Percentiles rank a stretch among this genome's conserved stretches.
phyloP scores from a whole-genome alignment of 192 early-diverging fungal species.

The Backusella westeae region DNA sequence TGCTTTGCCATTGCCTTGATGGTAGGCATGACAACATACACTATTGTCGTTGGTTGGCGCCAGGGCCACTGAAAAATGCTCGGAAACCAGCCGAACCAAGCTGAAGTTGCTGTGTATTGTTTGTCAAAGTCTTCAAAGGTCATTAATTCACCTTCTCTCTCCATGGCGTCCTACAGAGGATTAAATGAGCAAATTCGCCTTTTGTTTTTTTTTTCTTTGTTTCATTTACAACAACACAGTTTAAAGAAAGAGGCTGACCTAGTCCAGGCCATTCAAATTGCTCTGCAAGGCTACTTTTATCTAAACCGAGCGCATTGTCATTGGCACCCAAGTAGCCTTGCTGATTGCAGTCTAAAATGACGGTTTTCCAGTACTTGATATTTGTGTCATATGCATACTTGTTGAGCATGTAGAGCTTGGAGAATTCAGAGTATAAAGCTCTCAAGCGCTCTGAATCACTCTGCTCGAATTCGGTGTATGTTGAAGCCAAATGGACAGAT shows the following conservation, averaged over 20 bases:
- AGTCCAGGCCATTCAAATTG: conserved; percentile 10
- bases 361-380: conserved; percentile 38
- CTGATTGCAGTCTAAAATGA: conserved; percentile 36
- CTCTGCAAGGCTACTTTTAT: neutral
- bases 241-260: conserved; percentile 18
- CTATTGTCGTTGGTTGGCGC: neutral
- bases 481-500: neutral
- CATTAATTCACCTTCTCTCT: conserved; percentile 14
- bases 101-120: neutral
- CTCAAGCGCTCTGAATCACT: conserved; percentile 21
- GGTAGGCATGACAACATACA: conserved; percentile 19
- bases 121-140: conserved; percentile 8
- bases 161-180: neutral
- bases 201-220: neutral
- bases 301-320: conserved; percentile 1
- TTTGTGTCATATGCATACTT: conserved; percentile 43
- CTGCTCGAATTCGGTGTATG: conserved; percentile 17
- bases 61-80: neutral
- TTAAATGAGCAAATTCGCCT: too few relatives aligned
- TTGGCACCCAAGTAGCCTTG: conserved; percentile 26
- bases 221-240: conserved; percentile 14
- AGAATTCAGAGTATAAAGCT: conserved; percentile 44
- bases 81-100: conserved; percentile 9
- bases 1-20: neutral
- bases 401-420: conserved; percentile 41